These are phyloP conservation scores for Catharanthus roseus DNA, from an alignment of 257 asterid species.

Conservation along the genomic window DNA sequence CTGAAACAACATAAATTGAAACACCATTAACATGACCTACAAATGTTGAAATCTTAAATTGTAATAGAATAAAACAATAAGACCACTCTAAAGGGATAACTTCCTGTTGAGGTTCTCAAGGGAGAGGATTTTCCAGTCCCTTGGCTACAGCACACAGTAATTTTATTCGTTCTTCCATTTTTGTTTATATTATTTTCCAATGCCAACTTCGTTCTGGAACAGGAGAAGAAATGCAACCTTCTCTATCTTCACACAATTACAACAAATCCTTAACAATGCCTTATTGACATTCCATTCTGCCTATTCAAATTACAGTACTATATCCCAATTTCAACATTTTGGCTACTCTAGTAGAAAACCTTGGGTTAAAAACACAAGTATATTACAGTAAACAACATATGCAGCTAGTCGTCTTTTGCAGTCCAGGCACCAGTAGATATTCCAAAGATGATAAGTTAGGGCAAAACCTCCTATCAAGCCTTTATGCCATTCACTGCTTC, in stretches of 20 bases:
- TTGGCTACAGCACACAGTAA: background rate
- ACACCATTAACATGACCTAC: background rate
- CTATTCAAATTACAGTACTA: background rate
- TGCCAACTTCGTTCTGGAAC: background rate
- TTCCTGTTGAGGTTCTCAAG: too few species aligned
- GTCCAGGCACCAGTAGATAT: background rate
- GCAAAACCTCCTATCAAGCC: background rate
- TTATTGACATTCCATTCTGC: background rate
- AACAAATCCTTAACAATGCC: background rate
- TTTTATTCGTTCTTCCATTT: background rate
- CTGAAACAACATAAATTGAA: slow-evolving; percentile 36
- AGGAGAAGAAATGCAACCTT: background rate
- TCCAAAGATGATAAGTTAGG: background rate
- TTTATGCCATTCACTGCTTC: background rate
- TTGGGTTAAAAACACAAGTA: background rate
- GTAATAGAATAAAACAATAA: background rate
- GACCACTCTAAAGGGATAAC: background rate
- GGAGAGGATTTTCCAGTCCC: background rate
- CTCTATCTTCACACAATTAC: too few species aligned
- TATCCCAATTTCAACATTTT: background rate
- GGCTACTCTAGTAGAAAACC: background rate
- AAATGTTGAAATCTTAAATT: background rate
- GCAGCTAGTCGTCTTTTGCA: background rate
- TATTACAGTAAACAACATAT: background rate
- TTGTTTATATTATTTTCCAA: background rate